Evolutionary conservation across 1,284 basidiomycete genomes (phyloP).

Genomic region (Farysia itapuensis): DNA sequence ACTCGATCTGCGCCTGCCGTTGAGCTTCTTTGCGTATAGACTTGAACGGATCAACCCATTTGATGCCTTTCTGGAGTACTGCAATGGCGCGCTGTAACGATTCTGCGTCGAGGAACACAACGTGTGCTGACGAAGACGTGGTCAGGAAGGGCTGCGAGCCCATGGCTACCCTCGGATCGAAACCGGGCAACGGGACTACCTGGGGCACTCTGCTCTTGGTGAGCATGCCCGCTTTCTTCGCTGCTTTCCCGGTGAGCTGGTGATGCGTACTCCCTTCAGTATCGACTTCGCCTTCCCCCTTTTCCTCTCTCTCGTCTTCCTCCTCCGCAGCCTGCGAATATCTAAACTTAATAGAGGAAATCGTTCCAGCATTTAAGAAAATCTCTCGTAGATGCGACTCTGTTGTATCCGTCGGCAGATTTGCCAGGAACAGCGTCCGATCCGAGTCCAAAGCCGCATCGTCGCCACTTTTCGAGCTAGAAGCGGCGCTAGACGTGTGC

Average conservation of each 20-base stretch:
- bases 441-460: conserved; percentile 13
- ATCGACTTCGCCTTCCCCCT: conserved; percentile 9
- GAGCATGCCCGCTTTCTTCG: conserved; percentile 2
- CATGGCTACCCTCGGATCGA: conserved; percentile 20
- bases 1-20: neutral
- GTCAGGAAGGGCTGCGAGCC: conserved; percentile 17
- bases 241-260: neutral
- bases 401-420: conserved; percentile 51
- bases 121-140: conserved; percentile 41
- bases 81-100: conserved; percentile 39
- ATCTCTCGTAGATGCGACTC: conserved; percentile 38
- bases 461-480: conserved; percentile 3
- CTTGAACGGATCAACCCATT: conserved; percentile 13
- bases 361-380: conserved; percentile 43
- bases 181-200: conserved; percentile 21
- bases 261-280: conserved; percentile 11
- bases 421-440: conserved; percentile 54
- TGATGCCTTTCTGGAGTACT: conserved; percentile 3
- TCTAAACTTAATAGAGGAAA: conserved; percentile 36
- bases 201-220: conserved; percentile 14
- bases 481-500: conserved; percentile 3
- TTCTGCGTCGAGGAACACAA: conserved; percentile 49
- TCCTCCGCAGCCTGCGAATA: conserved; percentile 21
- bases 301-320: conserved; percentile 14
- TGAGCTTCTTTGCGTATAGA: conserved; percentile 6